phyloP scores from a whole-genome alignment of 2,329 filamentous ascomycete species.

The Pleomassaria siparia region DNA sequence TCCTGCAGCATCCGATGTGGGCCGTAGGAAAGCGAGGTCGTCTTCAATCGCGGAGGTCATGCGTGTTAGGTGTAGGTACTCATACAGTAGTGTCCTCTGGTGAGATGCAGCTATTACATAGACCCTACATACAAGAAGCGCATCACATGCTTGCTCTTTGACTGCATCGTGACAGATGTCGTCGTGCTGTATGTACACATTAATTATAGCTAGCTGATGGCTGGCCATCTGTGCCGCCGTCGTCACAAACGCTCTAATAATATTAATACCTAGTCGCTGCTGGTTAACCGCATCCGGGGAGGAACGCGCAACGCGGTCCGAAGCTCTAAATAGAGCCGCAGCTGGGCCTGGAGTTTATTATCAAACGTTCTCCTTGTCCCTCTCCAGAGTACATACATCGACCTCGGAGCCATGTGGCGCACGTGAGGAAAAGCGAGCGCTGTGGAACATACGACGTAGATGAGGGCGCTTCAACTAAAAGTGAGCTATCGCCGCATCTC shows the following conservation, averaged over 20 bases:
- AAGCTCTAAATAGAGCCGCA: too few relatives aligned
- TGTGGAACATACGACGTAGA: not conserved
- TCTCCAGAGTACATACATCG: too few relatives aligned
- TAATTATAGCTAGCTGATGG: too few relatives aligned
- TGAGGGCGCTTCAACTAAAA: too few relatives aligned
- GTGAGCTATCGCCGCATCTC: not conserved
- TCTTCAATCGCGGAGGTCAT: conserved; percentile 23
- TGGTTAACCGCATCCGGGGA: not conserved
- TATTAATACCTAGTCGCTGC: not conserved
- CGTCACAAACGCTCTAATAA: not conserved
- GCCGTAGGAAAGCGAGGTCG: conserved; percentile 35
- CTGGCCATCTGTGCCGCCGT: not conserved
- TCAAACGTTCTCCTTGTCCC: too few relatives aligned
- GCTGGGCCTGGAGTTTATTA: too few relatives aligned
- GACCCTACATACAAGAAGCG: not conserved
- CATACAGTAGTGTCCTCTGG: conserved; percentile 7
- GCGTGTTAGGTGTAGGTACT: too few relatives aligned
- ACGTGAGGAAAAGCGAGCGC: not conserved
- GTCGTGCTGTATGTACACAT: too few relatives aligned
- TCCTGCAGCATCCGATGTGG: conserved; percentile 28
- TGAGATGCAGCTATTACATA: conserved; percentile 25
- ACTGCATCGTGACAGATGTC: too few relatives aligned
- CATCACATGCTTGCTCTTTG: conserved; percentile 3
- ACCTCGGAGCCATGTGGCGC: not conserved
- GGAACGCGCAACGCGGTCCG: not conserved